Base-by-base conservation (phyloP, 1,284 basidiomycete species). In the Apiotrichum porosum region DNA sequence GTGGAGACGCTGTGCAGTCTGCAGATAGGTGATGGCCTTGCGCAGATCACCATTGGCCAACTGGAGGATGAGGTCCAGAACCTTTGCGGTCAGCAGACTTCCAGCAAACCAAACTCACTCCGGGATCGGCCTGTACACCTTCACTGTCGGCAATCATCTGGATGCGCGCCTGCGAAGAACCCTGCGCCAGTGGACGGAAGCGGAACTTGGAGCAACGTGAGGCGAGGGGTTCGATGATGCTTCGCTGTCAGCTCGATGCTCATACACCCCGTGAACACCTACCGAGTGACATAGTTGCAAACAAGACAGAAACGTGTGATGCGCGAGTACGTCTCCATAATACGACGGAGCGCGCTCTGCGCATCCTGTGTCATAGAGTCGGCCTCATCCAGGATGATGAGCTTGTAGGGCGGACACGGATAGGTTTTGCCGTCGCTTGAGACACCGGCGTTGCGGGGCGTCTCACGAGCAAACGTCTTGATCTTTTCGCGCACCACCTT, bases 301-400 rank as follows among this genome's bases (percentile, higher is more conserved):
- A 98, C 90, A 18, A 99, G 79, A 75, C 95, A 99, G 76, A 99
- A 99, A 5, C 95, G 81, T 30, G 95, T 98, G 68, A 97, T 98
- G 42, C 86, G 81, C 8, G 90, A 91, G 66, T 98, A 93, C 31
- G 85, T 93, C 75, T 99, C 95, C 95, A 99, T 99, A 66, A 98
- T 98, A 19, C 95, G 82, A 41, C 94, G 81, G 36, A 99, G 76
- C 0, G 94, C 94, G 39, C 86, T 91, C 73, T 99, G 94, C 2
- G 94, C 94, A 68, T 98, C 94, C 73, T 98, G 95, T 8, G 94
- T 99, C 94, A 99, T 99, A 13, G 90, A 94, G 69, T 99, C 95
- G 32, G 95, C 95, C 75, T 99, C 95, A 66, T 99, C 95, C 17
- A 99, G 81, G 55, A 99, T 97, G 68, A 99, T 87, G 62, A 99